Evolutionary conservation across 768 basidiomycete species (phyloP), one percentile per base, ranked within the genome.

Genomic region (Tulasnella sp.): DNA sequence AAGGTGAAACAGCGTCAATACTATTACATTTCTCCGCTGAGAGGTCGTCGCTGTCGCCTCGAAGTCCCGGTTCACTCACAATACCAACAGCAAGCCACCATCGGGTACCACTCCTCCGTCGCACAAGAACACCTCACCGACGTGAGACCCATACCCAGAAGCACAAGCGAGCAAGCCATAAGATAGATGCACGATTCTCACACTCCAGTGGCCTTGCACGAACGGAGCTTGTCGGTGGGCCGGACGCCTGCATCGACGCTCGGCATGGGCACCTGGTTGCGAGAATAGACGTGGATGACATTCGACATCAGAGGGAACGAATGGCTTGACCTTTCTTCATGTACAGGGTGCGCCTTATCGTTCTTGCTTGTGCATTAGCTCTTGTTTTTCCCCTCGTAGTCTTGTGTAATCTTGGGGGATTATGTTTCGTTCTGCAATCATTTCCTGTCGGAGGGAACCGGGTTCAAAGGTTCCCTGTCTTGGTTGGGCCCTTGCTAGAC

Each of bases 11-110:
- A 19, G 76, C 76, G 19, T 56, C 76, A 4, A 39, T 58, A 68
- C 76, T 77, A 7, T 19, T 68, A 21, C 76, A 77, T 31, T 77
- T 58, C 76, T 77, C 76, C 58, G 36, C 76, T 4, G 71, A 72
- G 31, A 19, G 74, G 39, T 75, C 74, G 31, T 75, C 74, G 18
- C 16, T 46, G 39, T 75, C 74, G 19, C 74, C 74, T 4, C 16
- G n/a, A 44, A 40, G 38, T 27, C 71, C 71, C 40, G 71, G 36
- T 19, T 72, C 71, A 9, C 1, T 21, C 71, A 12, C 36, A 42
- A 31, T 72, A 38, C 31, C 36, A 72, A 24, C 71, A 72, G 71
- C 71, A 36, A n/a, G 52, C n/a, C 10, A 4, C 24, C 52, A 3
- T 52, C 52, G 52, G 52, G 24, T 52, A 52, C 52, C 52, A 52